Conservation (phyloP, 1,284 basidiomycete genomes). For the Ceratorhiza oryzae-sativae region DNA sequence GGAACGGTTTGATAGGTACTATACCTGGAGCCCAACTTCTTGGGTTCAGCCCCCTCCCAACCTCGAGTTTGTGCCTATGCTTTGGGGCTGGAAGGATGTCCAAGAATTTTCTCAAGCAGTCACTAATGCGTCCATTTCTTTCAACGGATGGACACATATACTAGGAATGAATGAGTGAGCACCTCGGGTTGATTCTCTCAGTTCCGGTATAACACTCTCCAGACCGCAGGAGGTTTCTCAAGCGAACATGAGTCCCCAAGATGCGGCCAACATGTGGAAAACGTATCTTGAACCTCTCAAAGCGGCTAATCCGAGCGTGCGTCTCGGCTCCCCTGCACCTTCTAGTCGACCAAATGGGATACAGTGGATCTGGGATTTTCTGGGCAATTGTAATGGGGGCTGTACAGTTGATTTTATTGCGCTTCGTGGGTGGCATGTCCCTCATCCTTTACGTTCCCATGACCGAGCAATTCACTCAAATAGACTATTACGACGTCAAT, state of each 20-base stretch:
- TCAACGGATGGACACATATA: slow-evolving; percentile 46
- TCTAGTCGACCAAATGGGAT: slow-evolving; percentile 54
- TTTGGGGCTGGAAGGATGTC: slow-evolving; percentile 51
- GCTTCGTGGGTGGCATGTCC: slow-evolving; percentile 49
- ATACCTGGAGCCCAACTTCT: slow-evolving; percentile 39
- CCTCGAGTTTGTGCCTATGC: slow-evolving; percentile 52
- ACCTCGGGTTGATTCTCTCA: not conserved
- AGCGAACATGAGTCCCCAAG: slow-evolving; percentile 36
- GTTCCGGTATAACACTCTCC: not conserved
- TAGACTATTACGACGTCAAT: slow-evolving; percentile 40
- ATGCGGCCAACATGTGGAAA: slow-evolving; percentile 47
- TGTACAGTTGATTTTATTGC: slow-evolving; percentile 58
- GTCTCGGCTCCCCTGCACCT: slow-evolving; percentile 55
- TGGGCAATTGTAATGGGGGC: slow-evolving; percentile 52
- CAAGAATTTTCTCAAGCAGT: slow-evolving; percentile 49
- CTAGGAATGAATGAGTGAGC: slow-evolving; percentile 52
- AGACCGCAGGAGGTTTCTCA: slow-evolving; percentile 31
- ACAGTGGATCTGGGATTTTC: slow-evolving; percentile 55
- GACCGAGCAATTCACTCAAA: not conserved
- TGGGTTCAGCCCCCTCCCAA: slow-evolving; percentile 30
- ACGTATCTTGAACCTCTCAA: slow-evolving; percentile 49
- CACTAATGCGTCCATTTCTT: slow-evolving; percentile 47
- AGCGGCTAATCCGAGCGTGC: slow-evolving; percentile 47
- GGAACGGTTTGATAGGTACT: slow-evolving; percentile 22
- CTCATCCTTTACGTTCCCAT: slow-evolving; percentile 53